Conservation (phyloP, 495 filamentous ascomycete genomes). For the Penicillium pulvis region DNA sequence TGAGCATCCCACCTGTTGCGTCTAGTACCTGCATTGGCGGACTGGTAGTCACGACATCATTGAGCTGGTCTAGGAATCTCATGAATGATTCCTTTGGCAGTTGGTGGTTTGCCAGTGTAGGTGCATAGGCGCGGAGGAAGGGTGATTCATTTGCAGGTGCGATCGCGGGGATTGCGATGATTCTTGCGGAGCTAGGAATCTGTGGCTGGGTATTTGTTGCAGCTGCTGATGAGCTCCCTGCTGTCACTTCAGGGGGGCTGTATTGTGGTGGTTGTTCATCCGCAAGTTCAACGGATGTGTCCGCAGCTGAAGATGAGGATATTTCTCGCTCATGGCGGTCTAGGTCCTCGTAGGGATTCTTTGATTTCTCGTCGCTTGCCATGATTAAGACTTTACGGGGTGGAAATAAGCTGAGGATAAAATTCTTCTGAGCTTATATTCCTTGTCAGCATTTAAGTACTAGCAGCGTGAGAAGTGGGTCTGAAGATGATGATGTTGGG, state of each 20-base stretch:
- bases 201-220: not conserved
- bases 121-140: slow-evolving; percentile 33
- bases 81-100: slow-evolving; percentile 30
- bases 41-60: slow-evolving; percentile 28
- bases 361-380: not conserved
- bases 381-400: not conserved
- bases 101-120: slow-evolving; percentile 24
- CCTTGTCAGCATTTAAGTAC: not conserved
- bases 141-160: slow-evolving; percentile 22
- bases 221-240: not conserved
- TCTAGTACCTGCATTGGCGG: slow-evolving; percentile 40
- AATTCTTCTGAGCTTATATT: not conserved
- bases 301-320: not conserved
- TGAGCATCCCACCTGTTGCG: slow-evolving; percentile 33
- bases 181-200: not conserved
- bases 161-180: slow-evolving; percentile 34
- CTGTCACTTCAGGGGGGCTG: not conserved
- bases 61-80: slow-evolving; percentile 33
- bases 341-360: slow-evolving; percentile 5
- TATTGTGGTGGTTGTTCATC: slow-evolving; percentile 13
- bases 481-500: not conserved
- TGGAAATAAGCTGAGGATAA: not conserved
- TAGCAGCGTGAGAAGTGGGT: not conserved
- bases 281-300: no score
- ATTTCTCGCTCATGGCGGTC: not conserved